Evolutionary conservation across 192 early-diverging fungal genomes (phyloP).

Genomic region (Chytriomyces sp.): DNA sequence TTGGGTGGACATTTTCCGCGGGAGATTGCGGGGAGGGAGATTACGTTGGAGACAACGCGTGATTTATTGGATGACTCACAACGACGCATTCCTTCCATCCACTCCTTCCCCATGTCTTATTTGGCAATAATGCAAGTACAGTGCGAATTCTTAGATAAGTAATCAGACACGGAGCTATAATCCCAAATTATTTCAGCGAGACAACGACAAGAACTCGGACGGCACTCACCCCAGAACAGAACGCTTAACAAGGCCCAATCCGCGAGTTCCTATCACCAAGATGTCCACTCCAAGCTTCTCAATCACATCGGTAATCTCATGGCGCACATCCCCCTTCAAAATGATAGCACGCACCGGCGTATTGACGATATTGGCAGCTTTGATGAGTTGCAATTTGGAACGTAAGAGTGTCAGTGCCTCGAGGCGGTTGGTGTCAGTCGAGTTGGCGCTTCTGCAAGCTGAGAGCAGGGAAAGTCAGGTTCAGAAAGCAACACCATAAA

Average conservation of each 20-base stretch:
- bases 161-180: conserved; percentile 48
- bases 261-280: conserved; percentile 60
- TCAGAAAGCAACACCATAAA: not conserved
- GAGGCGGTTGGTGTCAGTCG: not conserved
- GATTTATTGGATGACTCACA: not conserved
- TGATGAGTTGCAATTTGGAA: not conserved
- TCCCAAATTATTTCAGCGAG: too few relatives aligned
- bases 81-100: not conserved
- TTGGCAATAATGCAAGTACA: conserved; percentile 29
- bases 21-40: too few relatives aligned
- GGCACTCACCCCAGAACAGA: not conserved
- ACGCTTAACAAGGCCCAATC: conserved; percentile 53
- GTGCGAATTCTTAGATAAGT: conserved; percentile 36
- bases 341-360: conserved; percentile 23
- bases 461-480: not conserved
- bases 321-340: conserved; percentile 55
- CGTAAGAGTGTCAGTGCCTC: not conserved
- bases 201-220: conserved; percentile 14
- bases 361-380: not conserved
- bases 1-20: not conserved
- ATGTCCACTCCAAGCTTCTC: conserved; percentile 55
- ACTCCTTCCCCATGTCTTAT: too few relatives aligned
- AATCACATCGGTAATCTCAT: conserved; percentile 57
- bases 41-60: not conserved
- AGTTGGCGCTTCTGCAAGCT: not conserved